phyloP scores from a whole-genome alignment of 2,329 filamentous ascomycete genomes.

The Cercospora zeae-maydis region DNA sequence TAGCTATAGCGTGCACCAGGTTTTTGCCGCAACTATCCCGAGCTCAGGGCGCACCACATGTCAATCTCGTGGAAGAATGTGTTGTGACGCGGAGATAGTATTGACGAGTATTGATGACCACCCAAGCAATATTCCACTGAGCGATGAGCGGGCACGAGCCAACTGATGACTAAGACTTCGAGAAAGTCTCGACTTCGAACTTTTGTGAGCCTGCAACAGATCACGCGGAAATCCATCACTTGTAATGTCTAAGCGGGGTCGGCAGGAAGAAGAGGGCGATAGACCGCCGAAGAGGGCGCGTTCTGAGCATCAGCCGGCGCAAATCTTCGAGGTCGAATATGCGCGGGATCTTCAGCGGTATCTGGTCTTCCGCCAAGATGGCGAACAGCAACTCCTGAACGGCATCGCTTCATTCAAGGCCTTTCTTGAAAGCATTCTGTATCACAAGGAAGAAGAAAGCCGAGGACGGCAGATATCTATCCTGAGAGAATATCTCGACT shows the following conservation, averaged over 20 bases:
- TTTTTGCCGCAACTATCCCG: too few relatives aligned
- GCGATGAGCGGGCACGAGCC: background rate
- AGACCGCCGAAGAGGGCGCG: slow-evolving; percentile 34
- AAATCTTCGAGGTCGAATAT: slow-evolving; percentile 60
- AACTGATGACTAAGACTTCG: background rate
- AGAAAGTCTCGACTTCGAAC: slow-evolving; percentile 3
- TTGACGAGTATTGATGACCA: background rate
- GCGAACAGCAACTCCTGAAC: slow-evolving; percentile 60
- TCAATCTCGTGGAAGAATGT: too few relatives aligned
- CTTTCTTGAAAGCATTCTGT: slow-evolving; percentile 62
- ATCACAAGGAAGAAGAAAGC: slow-evolving; percentile 52
- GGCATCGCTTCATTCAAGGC: slow-evolving; percentile 67
- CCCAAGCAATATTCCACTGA: background rate
- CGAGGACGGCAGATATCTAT: slow-evolving; percentile 54
- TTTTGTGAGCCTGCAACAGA: background rate
- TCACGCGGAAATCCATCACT: background rate
- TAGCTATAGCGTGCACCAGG: too few relatives aligned
- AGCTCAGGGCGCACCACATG: too few relatives aligned
- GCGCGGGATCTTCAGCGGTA: slow-evolving; percentile 65
- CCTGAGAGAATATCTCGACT: slow-evolving; percentile 65
- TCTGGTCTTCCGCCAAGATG: slow-evolving; percentile 67
- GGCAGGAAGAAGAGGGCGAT: slow-evolving; percentile 22
- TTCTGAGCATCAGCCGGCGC: slow-evolving; percentile 41
- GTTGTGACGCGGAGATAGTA: background rate
- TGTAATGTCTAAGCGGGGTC: slow-evolving; percentile 33